phyloP scores from a whole-genome alignment of 176 grass and related monocot genomes.

The Musa itinerans region DNA sequence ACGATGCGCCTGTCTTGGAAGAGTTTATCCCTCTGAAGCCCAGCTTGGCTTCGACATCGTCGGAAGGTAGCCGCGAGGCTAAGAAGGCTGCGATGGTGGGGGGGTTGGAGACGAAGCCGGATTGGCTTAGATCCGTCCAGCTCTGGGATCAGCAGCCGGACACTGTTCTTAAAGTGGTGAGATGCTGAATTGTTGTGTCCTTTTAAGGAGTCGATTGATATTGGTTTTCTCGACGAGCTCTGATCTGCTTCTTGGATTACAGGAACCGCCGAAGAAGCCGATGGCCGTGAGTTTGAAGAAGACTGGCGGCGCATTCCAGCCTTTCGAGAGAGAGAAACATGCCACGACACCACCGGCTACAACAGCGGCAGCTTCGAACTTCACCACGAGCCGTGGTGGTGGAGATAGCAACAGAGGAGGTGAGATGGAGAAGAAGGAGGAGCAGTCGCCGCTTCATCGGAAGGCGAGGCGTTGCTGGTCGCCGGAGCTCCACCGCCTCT shows the following conservation, averaged over 20 bases:
- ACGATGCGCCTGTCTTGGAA: conserved; percentile 59
- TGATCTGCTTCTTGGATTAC: not conserved
- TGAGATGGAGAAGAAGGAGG: conserved; percentile 31
- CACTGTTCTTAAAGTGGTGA: not conserved
- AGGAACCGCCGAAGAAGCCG: conserved; percentile 55
- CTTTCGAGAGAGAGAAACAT: conserved; percentile 63
- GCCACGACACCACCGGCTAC: conserved; percentile 24
- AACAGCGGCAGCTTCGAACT: conserved; percentile 38
- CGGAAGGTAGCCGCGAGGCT: conserved; percentile 29
- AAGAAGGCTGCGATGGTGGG: not conserved
- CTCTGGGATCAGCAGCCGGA: conserved; percentile 53
- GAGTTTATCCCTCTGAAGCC: conserved; percentile 95
- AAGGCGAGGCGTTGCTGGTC: conserved; percentile 86
- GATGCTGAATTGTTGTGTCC: not conserved
- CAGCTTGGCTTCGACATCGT: conserved; percentile 33
- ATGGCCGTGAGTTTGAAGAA: conserved; percentile 41
- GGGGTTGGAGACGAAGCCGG: conserved; percentile 20
- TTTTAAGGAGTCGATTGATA: not conserved
- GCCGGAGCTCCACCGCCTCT: conserved; percentile 75
- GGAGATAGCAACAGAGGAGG: conserved; percentile 10
- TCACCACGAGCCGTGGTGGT: not conserved
- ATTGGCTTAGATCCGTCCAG: conserved; percentile 83
- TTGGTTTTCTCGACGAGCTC: too few species aligned
- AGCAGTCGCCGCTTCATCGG: conserved; percentile 29
- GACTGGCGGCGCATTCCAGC: conserved; percentile 61